Conservation (phyloP, 1,284 basidiomycete genomes). For the Xerocomus alliaceus region DNA sequence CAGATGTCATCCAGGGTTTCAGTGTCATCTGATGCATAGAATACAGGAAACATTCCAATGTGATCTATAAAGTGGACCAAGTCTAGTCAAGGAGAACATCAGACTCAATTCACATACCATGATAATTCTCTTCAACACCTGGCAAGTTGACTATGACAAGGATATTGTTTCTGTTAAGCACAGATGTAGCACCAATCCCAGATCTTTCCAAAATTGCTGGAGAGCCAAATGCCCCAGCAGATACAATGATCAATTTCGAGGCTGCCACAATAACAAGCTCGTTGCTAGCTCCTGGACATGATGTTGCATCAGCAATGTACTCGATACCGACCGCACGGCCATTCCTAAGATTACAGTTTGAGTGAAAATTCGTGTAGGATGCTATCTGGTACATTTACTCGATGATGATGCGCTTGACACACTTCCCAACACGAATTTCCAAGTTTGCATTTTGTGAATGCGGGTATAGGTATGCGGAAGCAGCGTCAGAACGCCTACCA, state of each 20-base stretch:
- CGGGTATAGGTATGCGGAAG: conserved; percentile 65
- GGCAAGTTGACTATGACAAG: conserved; percentile 53
- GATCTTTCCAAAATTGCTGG: conserved; percentile 62
- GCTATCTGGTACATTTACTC: conserved; percentile 42
- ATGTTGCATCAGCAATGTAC: conserved; percentile 57
- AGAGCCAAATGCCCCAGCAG: conserved; percentile 61
- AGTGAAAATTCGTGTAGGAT: not conserved
- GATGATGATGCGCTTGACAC: conserved; percentile 56
- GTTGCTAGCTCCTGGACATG: not conserved
- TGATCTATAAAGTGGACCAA: conserved; percentile 51
- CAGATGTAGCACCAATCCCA: conserved; percentile 51
- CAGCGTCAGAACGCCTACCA: conserved; percentile 63
- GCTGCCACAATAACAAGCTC: conserved; percentile 42
- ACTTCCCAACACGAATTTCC: conserved; percentile 46
- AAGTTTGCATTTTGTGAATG: conserved; percentile 52
- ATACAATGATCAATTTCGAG: conserved; percentile 53
- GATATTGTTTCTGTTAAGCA: conserved; percentile 52
- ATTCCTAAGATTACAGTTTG: conserved; percentile 43
- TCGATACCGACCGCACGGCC: conserved; percentile 63
- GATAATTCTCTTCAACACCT: conserved; percentile 63
- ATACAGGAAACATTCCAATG: conserved; percentile 44
- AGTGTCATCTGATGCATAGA: conserved; percentile 46
- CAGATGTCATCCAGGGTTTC: conserved; percentile 54
- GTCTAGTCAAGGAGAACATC: too few species aligned
- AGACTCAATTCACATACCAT: too few species aligned